A percentile compares a stretch with the other conserved stretches of the same genome.
Evolutionary conservation across 2,329 filamentous ascomycete genomes (phyloP).

Genomic region (Zymoseptoria ardabiliae): DNA sequence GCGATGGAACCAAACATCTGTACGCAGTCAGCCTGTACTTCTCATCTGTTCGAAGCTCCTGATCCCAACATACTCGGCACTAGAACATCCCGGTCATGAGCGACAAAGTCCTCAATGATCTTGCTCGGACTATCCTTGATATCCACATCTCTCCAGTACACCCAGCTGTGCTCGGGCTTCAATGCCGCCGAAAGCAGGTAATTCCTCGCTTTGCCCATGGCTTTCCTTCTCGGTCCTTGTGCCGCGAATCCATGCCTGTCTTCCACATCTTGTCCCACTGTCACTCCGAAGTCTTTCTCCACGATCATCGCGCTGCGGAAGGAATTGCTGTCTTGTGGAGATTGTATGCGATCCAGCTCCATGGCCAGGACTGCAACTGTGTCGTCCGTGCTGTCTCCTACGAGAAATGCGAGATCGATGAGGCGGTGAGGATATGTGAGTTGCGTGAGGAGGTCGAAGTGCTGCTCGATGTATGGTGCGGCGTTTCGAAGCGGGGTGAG

Average conservation of each 20-base stretch:
- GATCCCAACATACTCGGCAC: conserved; percentile 70
- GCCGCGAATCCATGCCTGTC: conserved; percentile 79
- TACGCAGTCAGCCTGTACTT: conserved; percentile 12
- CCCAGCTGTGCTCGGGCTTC: conserved; percentile 94
- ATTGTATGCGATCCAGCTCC: conserved; percentile 84
- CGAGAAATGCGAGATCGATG: conserved; percentile 90
- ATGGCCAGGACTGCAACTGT: conserved; percentile 78
- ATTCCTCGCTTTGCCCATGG: conserved; percentile 84
- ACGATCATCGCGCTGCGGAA: conserved; percentile 82
- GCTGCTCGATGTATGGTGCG: conserved; percentile 69
- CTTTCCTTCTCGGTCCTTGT: conserved; percentile 82
- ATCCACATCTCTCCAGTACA: conserved; percentile 97
- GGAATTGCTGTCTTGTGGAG: conserved; percentile 63
- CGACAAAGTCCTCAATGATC: conserved; percentile 91
- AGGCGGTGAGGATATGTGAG: conserved; percentile 91
- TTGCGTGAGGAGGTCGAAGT: conserved; percentile 86
- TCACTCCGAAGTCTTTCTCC: conserved; percentile 81
- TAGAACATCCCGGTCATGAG: conserved; percentile 84
- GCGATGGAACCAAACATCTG: conserved; percentile 95
- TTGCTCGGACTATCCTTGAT: conserved; percentile 81
- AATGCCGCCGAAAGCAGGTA: conserved; percentile 78
- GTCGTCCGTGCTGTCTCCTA: conserved; percentile 85
- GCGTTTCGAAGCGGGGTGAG: conserved; percentile 91
- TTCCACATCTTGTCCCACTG: conserved; percentile 69
- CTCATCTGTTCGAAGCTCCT: not conserved